Percentiles rank a stretch among this genome's conserved stretches.
phyloP scores from a whole-genome alignment of 345 rosid genomes.

The Arabidopsis suecica region DNA sequence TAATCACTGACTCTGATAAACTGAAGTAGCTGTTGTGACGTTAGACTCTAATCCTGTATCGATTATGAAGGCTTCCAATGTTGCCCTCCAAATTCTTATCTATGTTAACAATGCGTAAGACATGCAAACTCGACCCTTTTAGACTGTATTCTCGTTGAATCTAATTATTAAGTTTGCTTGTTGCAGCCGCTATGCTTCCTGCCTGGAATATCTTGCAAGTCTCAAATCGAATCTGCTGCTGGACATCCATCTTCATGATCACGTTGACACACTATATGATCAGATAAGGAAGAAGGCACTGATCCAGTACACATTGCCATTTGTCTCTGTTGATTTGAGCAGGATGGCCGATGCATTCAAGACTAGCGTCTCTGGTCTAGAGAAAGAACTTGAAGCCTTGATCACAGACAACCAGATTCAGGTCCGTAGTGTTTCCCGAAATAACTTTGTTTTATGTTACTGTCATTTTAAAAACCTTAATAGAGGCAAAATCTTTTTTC shows the following conservation, averaged over 20 bases:
- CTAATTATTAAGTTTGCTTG: slow-evolving; percentile 9
- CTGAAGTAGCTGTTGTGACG: slow-evolving; percentile 5
- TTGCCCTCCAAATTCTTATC: background rate
- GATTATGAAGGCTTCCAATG: slow-evolving; percentile 7
- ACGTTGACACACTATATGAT: slow-evolving; percentile 84
- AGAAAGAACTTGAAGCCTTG: slow-evolving; percentile 89
- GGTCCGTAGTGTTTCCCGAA: slow-evolving; percentile 48
- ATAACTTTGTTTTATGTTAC: background rate
- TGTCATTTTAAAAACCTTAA: background rate
- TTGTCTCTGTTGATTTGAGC: slow-evolving; percentile 90
- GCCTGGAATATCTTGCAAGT: slow-evolving; percentile 89
- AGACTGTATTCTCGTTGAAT: background rate
- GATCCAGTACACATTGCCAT: slow-evolving; percentile 97
- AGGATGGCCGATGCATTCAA: slow-evolving; percentile 99
- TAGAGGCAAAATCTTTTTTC: background rate
- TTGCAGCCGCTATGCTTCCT: slow-evolving; percentile 91
- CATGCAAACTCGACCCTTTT: background rate
- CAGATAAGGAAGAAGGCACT: slow-evolving; percentile 95
- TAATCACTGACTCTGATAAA: background rate
- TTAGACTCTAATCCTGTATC: background rate
- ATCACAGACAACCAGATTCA: slow-evolving; percentile 96
- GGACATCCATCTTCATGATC: slow-evolving; percentile 94
- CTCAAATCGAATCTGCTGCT: slow-evolving; percentile 82
- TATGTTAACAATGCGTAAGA: background rate
- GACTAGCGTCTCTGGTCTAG: slow-evolving; percentile 80